Conservation (phyloP, 2,329 filamentous ascomycete species). For the Phialophora chinensis region DNA sequence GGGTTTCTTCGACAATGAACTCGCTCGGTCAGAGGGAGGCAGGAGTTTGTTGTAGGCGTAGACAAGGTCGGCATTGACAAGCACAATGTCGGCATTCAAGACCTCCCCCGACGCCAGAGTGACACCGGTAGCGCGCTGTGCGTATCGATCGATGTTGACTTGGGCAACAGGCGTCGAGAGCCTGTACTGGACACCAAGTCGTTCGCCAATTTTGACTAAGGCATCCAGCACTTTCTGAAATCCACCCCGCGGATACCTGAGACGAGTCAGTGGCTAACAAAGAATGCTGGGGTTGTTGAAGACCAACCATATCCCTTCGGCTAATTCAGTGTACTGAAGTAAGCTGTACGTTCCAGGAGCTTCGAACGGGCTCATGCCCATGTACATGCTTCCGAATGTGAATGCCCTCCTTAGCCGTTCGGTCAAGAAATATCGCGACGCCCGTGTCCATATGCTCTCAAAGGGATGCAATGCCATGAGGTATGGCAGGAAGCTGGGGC, state of each 20-base stretch:
- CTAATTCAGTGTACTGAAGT: conserved; percentile 75
- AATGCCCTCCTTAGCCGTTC: conserved; percentile 73
- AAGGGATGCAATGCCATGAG: conserved; percentile 71
- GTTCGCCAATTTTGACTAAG: conserved; percentile 67
- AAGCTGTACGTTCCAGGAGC: conserved; percentile 76
- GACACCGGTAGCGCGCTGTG: conserved; percentile 64
- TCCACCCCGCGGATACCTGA: conserved; percentile 59
- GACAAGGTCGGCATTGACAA: conserved; percentile 75
- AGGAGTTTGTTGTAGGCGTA: conserved; percentile 76
- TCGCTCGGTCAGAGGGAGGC: conserved; percentile 55
- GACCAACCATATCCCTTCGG: conserved; percentile 75
- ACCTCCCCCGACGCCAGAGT: conserved; percentile 62
- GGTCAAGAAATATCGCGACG: conserved; percentile 71
- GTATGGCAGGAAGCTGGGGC: conserved; percentile 64
- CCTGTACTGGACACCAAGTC: conserved; percentile 67
- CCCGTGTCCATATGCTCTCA: conserved; percentile 71
- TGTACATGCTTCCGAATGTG: conserved; percentile 81
- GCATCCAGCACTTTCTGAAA: conserved; percentile 71
- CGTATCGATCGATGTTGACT: conserved; percentile 61
- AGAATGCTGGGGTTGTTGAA: background rate
- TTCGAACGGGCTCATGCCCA: conserved; percentile 80
- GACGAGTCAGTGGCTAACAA: conserved; percentile 2
- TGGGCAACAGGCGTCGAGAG: conserved; percentile 64
- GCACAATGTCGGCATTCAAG: conserved; percentile 68
- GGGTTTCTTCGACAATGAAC: conserved; percentile 45